phyloP scores from a whole-genome alignment of 495 filamentous ascomycete species.

The Hypoxylon perforatum region DNA sequence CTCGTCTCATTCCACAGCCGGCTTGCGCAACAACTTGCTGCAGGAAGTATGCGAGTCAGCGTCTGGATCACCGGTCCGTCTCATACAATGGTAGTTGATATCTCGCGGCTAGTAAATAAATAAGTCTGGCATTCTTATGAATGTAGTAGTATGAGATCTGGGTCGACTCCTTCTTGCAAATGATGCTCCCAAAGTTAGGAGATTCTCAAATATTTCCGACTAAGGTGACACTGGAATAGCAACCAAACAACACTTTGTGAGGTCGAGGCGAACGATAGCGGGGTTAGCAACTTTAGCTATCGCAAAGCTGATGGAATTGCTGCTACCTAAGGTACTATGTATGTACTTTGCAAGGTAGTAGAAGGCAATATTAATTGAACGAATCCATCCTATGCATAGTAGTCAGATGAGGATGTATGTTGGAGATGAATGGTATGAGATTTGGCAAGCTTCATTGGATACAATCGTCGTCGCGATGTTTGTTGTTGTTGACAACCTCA shows the following conservation, averaged over 20 bases:
- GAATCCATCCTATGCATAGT: not conserved
- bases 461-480: not conserved
- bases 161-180: not conserved
- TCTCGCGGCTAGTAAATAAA: conserved; percentile 11
- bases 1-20: conserved; percentile 30
- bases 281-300: conserved; percentile 33
- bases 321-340: not conserved
- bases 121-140: not conserved
- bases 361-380: too few species aligned
- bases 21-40: conserved; percentile 31
- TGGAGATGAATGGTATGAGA: too few species aligned
- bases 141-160: not conserved
- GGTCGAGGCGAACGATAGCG: conserved; percentile 43
- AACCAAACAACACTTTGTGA: not conserved
- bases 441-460: too few species aligned
- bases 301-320: conserved; percentile 7
- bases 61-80: conserved; percentile 16
- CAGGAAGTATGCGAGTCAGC: conserved; percentile 36
- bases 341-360: not conserved
- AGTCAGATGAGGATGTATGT: conserved; percentile 2
- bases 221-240: not conserved
- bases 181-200: not conserved
- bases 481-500: too few species aligned
- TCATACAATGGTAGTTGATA: conserved; percentile 12
- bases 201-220: conserved; percentile 1